Evolutionary conservation across 1,284 basidiomycete genomes (phyloP).

Genomic region (Exobasidium rhododendri): DNA sequence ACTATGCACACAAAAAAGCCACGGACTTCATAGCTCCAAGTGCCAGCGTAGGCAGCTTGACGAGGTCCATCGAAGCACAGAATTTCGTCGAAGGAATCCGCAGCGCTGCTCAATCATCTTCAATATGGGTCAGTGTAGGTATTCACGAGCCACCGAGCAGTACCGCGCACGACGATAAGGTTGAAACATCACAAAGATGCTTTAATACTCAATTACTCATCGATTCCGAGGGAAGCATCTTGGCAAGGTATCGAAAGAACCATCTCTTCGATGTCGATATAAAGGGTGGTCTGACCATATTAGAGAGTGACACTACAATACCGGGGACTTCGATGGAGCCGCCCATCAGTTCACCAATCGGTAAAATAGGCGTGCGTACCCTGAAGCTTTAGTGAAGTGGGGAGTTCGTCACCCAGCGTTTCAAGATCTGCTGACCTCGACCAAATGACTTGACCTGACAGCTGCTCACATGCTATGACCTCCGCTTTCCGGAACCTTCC

Average conservation of each 20-base stretch:
- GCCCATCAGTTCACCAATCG: conserved; percentile 9
- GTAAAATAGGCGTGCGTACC: conserved; percentile 13
- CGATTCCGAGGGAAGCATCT: conserved; percentile 54
- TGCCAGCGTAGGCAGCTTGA: conserved; percentile 39
- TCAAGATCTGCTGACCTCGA: neutral
- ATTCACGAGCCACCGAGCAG: conserved; percentile 56
- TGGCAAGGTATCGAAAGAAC: conserved; percentile 57
- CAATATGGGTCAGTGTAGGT: conserved; percentile 57
- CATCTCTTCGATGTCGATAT: conserved; percentile 60
- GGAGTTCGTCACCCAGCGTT: too few relatives aligned
- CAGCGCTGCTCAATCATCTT: conserved; percentile 53
- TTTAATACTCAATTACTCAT: conserved; percentile 60
- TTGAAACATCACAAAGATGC: conserved; percentile 39
- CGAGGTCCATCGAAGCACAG: conserved; percentile 35
- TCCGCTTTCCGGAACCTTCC: conserved; percentile 60
- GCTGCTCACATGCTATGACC: conserved; percentile 61
- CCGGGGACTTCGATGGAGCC: conserved; percentile 4
- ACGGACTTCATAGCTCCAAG: conserved; percentile 59
- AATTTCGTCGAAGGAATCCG: conserved; percentile 55
- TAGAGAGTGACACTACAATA: conserved; percentile 65
- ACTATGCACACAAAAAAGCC: too few relatives aligned
- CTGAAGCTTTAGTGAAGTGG: neutral
- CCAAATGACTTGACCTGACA: neutral
- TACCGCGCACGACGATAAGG: conserved; percentile 24
- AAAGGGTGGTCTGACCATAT: conserved; percentile 66